A percentile compares a stretch with the other conserved stretches of the same genome.
These are phyloP conservation scores for Letharia lupina DNA, from an alignment of 495 filamentous ascomycete species.

Conservation along the genomic window DNA sequence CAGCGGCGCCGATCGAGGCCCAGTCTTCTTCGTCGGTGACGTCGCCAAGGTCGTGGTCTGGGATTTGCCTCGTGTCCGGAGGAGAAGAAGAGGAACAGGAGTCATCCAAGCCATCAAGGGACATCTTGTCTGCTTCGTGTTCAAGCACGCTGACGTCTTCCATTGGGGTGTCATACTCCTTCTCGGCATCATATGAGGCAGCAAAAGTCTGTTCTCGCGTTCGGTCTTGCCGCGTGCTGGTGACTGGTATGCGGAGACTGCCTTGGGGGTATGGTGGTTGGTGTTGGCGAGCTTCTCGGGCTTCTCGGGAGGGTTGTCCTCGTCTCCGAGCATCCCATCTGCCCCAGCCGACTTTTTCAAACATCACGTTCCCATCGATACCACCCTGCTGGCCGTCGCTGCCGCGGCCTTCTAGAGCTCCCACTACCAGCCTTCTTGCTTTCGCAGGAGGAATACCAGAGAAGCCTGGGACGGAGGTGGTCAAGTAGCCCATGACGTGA, in stretches of 20 bases:
- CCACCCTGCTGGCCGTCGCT: slow-evolving; percentile 55
- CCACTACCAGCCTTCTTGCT: slow-evolving; percentile 79
- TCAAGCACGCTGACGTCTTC: slow-evolving; percentile 62
- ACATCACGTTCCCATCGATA: slow-evolving; percentile 65
- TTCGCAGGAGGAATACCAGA: slow-evolving; percentile 84
- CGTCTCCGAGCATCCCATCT: slow-evolving; percentile 81
- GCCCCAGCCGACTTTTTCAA: slow-evolving; percentile 96
- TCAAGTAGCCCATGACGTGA: slow-evolving; percentile 87
- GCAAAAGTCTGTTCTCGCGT: slow-evolving; percentile 34
- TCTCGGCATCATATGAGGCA: slow-evolving; percentile 57
- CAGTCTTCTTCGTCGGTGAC: slow-evolving; percentile 97
- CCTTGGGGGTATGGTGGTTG: slow-evolving; percentile 46
- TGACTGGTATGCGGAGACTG: slow-evolving; percentile 60
- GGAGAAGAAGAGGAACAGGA: slow-evolving; percentile 67
- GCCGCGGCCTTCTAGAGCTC: slow-evolving; percentile 69
- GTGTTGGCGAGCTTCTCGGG: slow-evolving; percentile 36
- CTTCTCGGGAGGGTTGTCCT: slow-evolving; percentile 50
- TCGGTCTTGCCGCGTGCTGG: slow-evolving; percentile 34
- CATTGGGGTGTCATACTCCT: slow-evolving; percentile 38
- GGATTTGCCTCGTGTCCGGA: slow-evolving; percentile 39
- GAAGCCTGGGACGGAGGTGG: slow-evolving; percentile 87
- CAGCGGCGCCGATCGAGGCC: slow-evolving; percentile 80
- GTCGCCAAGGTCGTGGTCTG: slow-evolving; percentile 60
- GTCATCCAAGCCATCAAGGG: slow-evolving; percentile 66
- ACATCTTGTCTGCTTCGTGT: slow-evolving; percentile 94